Base-by-base conservation (phyloP, 345 rosid genomes). In the Salix dunnii region DNA sequence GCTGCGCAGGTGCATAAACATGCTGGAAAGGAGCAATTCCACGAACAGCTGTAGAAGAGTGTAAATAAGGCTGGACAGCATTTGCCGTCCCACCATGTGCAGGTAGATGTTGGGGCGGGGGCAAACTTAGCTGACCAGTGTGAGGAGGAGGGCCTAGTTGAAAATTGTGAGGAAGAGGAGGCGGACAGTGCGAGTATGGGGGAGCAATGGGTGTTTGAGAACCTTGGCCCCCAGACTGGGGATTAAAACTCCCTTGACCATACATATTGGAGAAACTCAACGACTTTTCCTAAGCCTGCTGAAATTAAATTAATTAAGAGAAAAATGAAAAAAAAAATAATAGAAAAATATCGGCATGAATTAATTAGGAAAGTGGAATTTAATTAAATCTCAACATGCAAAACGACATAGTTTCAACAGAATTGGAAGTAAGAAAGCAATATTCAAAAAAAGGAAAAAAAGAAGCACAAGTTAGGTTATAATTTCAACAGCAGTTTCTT, bases 171-270 rank as follows among this genome's bases (percentile, higher is more conserved):
- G 76, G 74, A 61, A 69, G 79, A 36, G 74, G 76, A 35, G 81
- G 76, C 1, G 75, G 78, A 76, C 83, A 82, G 16, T 77, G 83
- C 28, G 68, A 80, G 74, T 73, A 79, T 30, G 84, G 82, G 71
- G 86, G 85, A 8, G 71, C 75, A 72, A 74, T 35, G 7, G 86
- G 84, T n/a, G 79, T 30, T 58, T 77, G 85, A 78, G 83, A 46
- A 73, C 81, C 81, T 77, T 75, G 86, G 23, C 28, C 23, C 30
- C 82, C 80, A 55, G 73, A 70, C 61, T 84, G 90, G 79, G 83
- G 64, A 83, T 74, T 79, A 51, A 66, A 74, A 72, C 73, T 78
- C 63, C 87, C 82, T 28, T 80, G 87, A 67, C 79, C 76, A 72
- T 71, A 77, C 91, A 87, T 87, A 68, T 76, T 51, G 23, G 66